Conservation (phyloP, 805 yeast species). For the Starmera caribaea region DNA sequence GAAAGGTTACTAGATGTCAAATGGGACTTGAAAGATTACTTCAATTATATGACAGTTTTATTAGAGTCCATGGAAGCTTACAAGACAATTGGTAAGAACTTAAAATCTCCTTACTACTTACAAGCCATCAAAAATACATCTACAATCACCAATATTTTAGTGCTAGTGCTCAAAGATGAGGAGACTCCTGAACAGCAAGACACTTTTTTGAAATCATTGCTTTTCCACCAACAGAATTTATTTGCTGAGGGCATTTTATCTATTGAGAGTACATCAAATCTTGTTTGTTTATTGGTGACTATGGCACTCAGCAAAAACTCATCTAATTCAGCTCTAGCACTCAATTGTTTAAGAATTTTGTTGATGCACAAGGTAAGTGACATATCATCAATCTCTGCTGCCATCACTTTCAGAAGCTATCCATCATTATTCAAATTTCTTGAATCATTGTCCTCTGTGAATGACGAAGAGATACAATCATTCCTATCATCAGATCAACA, state of each 20-base stretch:
- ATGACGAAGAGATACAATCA: slow-evolving; percentile 20
- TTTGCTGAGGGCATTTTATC: slow-evolving; percentile 22
- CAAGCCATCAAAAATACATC: slow-evolving; percentile 10
- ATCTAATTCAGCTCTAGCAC: slow-evolving; percentile 10
- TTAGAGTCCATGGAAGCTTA: slow-evolving; percentile 14
- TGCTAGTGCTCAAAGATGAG: slow-evolving; percentile 11
- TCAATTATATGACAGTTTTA: slow-evolving; percentile 16
- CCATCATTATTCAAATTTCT: slow-evolving; percentile 14
- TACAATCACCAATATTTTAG: slow-evolving; percentile 8
- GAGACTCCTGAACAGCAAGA: slow-evolving; percentile 14
- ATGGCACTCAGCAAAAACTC: slow-evolving; percentile 8
- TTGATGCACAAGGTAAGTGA: slow-evolving; percentile 23
- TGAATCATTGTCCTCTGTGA: slow-evolving; percentile 12
- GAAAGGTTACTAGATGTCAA: slow-evolving; percentile 14
- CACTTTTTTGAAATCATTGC: slow-evolving; percentile 20
- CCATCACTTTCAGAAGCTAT: slow-evolving; percentile 17
- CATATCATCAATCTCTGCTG: slow-evolving; percentile 16
- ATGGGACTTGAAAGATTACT: slow-evolving; percentile 18
- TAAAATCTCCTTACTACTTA: slow-evolving; percentile 8
- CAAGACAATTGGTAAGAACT: slow-evolving; percentile 8
- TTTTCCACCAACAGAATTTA: slow-evolving; percentile 22
- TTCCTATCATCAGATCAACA: slow-evolving; percentile 8
- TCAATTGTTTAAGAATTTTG: slow-evolving; percentile 23
- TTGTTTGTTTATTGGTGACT: slow-evolving; percentile 20
- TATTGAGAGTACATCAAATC: slow-evolving; percentile 22